A percentile compares a stretch with the other conserved stretches of the same genome.
Evolutionary conservation across 2,329 filamentous ascomycete genomes (phyloP).

Genomic region (Diaporthe caulivora): DNA sequence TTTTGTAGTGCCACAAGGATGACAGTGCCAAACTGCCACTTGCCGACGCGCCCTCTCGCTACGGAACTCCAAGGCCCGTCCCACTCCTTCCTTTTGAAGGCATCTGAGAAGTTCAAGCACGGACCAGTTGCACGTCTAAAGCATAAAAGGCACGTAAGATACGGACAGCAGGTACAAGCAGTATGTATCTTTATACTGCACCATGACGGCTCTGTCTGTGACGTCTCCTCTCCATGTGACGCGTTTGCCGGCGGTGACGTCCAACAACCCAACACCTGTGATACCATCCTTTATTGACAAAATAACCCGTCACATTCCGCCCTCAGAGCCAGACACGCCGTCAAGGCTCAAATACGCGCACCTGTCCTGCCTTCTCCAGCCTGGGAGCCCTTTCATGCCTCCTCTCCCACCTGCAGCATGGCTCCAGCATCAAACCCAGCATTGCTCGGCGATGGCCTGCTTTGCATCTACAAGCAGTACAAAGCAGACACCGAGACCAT

Average conservation of each 20-base stretch:
- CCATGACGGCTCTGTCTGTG: background rate
- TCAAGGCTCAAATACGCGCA: too few relatives aligned
- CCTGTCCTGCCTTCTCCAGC: background rate
- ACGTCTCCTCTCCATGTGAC: background rate
- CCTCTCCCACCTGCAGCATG: background rate
- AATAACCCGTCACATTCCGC: background rate
- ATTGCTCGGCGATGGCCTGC: background rate
- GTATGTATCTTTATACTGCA: too few relatives aligned
- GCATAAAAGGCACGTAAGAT: background rate
- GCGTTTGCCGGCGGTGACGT: background rate
- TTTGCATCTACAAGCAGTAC: conserved; percentile 21
- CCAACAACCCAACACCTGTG: background rate
- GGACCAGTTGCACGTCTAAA: background rate
- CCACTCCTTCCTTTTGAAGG: background rate
- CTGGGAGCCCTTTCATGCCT: background rate
- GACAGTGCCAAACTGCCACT: background rate
- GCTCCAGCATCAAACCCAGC: background rate
- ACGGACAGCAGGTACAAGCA: background rate
- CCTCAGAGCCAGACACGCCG: background rate
- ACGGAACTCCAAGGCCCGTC: background rate
- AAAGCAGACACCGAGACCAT: conserved; percentile 28
- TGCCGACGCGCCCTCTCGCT: background rate
- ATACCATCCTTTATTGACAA: background rate
- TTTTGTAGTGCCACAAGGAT: background rate
- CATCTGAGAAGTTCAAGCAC: background rate